phyloP scores from a whole-genome alignment of 179 eudicot genomes.

The Amaranthus tricolor region DNA sequence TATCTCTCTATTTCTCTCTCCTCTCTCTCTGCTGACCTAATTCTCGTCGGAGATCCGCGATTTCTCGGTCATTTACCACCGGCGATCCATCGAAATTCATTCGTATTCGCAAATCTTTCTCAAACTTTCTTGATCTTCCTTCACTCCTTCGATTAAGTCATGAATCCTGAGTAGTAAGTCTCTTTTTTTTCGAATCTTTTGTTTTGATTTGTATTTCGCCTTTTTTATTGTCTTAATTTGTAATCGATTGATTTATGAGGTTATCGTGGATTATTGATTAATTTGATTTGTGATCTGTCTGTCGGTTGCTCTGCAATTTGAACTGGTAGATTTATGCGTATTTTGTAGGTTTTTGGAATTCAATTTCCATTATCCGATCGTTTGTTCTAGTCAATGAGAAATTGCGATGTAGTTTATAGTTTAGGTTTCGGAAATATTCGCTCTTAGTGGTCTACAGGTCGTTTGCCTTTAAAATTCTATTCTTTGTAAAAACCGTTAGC shows the following conservation, averaged over 20 bases:
- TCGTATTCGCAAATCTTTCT: background rate
- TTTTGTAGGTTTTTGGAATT: background rate
- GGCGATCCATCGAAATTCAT: slow-evolving; percentile 9
- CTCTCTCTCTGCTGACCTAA: slow-evolving; percentile 22
- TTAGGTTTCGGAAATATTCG: background rate
- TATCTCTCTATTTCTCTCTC: background rate
- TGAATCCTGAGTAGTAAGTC: slow-evolving; percentile 40
- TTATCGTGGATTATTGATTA: background rate
- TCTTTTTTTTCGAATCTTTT: background rate
- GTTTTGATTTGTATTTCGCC: background rate
- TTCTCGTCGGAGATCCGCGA: slow-evolving; percentile 20
- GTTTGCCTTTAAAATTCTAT: background rate
- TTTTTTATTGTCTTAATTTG: background rate
- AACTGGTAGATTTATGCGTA: slow-evolving; percentile 19
- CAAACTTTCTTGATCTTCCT: background rate
- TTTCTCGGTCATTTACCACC: slow-evolving; percentile 18
- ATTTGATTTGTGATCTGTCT: slow-evolving; percentile 4
- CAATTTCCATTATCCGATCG: background rate
- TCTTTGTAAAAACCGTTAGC: background rate
- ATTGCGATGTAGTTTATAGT: background rate
- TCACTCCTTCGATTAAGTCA: slow-evolving; percentile 12
- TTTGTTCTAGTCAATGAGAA: slow-evolving; percentile 10
- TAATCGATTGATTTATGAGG: slow-evolving; percentile 7
- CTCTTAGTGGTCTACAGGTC: too few relatives aligned
- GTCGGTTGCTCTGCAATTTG: slow-evolving; percentile 27